Percentiles rank a stretch among this genome's conserved stretches.
Conservation (phyloP, 192 early-diverging fungal genomes). For the Backusella sp. region DNA sequence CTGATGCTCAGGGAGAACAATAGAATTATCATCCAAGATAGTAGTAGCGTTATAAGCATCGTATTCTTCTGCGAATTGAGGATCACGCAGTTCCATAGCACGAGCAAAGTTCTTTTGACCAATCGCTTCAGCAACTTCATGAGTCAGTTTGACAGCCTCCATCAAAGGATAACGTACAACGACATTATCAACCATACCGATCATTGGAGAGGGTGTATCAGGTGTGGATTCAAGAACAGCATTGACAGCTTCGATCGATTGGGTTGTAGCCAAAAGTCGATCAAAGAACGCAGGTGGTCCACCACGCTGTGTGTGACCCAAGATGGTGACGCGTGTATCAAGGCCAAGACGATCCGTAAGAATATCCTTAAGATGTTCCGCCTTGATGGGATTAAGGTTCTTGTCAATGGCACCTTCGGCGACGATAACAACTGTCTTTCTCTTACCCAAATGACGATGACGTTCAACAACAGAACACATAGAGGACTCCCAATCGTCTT, state of each 20-base stretch:
- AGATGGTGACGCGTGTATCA: conserved; percentile 91
- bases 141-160: conserved; percentile 90
- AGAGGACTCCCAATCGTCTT: conserved; percentile 82
- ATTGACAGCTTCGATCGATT: conserved; percentile 92
- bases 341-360: conserved; percentile 77
- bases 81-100: conserved; percentile 90
- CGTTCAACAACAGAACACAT: conserved; percentile 68
- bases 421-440: conserved; percentile 94
- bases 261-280: conserved; percentile 90
- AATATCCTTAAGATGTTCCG: conserved; percentile 81
- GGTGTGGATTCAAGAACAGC: conserved; percentile 84
- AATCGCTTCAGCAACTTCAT: conserved; percentile 85
- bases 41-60: conserved; percentile 66
- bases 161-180: conserved; percentile 84
- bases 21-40: conserved; percentile 37
- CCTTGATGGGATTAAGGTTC: conserved; percentile 82
- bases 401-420: conserved; percentile 95
- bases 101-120: conserved; percentile 75
- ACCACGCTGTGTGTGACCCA: conserved; percentile 96
- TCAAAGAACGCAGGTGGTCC: conserved; percentile 89
- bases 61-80: conserved; percentile 73
- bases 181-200: conserved; percentile 89
- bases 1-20: conserved; percentile 35
- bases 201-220: conserved; percentile 85
- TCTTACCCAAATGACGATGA: conserved; percentile 81